These are phyloP conservation scores for Clausena lansium DNA, from an alignment of 345 rosid genomes.

Conservation along the genomic window DNA sequence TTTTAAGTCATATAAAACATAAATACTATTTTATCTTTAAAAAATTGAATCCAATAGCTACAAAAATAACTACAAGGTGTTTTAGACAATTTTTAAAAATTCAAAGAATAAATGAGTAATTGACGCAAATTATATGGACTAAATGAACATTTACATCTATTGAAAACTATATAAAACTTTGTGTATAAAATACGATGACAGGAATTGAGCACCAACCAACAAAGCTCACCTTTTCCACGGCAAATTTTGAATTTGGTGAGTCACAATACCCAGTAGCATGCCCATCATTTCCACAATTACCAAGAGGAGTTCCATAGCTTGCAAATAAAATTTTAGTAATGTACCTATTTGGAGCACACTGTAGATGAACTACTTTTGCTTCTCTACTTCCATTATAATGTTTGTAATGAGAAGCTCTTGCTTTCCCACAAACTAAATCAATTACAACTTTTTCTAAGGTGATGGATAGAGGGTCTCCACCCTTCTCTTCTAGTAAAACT, in stretches of 20 bases:
- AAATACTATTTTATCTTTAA: too few species aligned
- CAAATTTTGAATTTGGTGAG: not conserved
- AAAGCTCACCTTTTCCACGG: constrained; percentile 12
- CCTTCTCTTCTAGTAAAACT: constrained; percentile 15
- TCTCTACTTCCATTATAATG: not conserved
- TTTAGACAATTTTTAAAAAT: too few species aligned
- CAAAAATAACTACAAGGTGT: too few species aligned
- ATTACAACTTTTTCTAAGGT: not conserved
- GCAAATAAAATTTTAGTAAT: not conserved
- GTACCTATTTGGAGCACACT: not conserved
- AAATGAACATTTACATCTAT: too few species aligned
- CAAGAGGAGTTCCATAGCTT: constrained; percentile 16
- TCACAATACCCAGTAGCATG: not conserved
- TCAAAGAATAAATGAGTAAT: too few species aligned
- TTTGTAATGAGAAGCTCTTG: not conserved
- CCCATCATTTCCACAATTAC: not conserved
- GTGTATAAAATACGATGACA: too few species aligned
- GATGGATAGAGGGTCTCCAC: constrained; percentile 3
- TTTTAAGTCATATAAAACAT: too few species aligned
- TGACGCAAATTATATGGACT: too few species aligned
- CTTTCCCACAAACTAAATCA: constrained; percentile 1
- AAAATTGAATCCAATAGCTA: too few species aligned
- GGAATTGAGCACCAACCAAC: too few species aligned
- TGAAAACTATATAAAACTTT: too few species aligned
- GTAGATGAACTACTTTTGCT: not conserved